These are phyloP conservation scores for Pseudocercospora macadamiae DNA, from an alignment of 2,329 filamentous ascomycete genomes.

Conservation along the genomic window DNA sequence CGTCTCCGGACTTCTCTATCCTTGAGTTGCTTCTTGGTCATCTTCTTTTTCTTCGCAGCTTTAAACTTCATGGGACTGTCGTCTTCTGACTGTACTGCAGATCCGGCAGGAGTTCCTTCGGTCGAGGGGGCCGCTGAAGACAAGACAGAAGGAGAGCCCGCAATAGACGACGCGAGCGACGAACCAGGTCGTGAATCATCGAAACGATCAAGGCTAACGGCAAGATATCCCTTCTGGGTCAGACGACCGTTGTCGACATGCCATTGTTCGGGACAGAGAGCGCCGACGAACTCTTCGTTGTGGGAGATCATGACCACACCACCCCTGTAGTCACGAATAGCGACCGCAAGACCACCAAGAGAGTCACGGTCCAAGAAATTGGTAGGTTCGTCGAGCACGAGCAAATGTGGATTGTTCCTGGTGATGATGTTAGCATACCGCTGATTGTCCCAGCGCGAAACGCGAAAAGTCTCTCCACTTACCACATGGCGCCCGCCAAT, in stretches of 20 bases:
- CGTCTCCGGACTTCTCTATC: conserved; percentile 85
- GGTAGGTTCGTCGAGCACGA: conserved; percentile 97
- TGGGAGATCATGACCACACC: conserved; percentile 99
- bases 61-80: conserved; percentile 92
- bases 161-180: conserved; percentile 68
- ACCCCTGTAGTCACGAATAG: conserved; percentile 96
- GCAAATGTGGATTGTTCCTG: conserved; percentile 87
- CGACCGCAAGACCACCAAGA: conserved; percentile 92
- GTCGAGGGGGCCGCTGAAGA: conserved; percentile 36
- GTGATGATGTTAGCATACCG: conserved; percentile 8
- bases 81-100: conserved; percentile 55
- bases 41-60: conserved; percentile 96
- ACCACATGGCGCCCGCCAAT: conserved; percentile 68
- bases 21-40: conserved; percentile 95
- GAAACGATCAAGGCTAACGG: conserved; percentile 78
- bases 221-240: conserved; percentile 76
- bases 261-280: conserved; percentile 95
- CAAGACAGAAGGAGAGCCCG: conserved; percentile 60
- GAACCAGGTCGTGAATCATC: conserved; percentile 75
- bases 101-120: conserved; percentile 38
- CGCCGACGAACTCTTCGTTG: conserved; percentile 98
- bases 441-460: too few species aligned
- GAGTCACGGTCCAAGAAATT: conserved; percentile 99
- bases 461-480: background rate
- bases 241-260: conserved; percentile 87